These are phyloP conservation scores for Peltaster fructicola DNA, from an alignment of 2,329 filamentous ascomycete species.

Conservation along the genomic window DNA sequence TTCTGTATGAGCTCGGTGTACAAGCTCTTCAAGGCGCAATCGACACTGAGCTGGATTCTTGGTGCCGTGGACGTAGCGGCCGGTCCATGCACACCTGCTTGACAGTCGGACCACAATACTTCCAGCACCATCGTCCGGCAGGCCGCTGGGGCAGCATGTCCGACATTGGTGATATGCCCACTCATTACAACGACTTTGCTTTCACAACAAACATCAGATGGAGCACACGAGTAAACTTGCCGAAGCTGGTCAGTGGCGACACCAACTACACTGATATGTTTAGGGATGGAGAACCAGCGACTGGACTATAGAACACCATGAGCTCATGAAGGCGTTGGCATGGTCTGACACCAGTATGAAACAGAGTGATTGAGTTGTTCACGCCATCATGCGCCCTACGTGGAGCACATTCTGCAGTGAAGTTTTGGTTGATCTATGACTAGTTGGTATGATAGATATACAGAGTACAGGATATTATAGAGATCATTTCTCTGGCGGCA, in stretches of 20 bases:
- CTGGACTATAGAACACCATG: no score
- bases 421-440: no score
- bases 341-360: no score
- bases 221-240: slow-evolving; percentile 24
- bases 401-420: no score
- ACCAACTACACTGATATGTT: slow-evolving; percentile 11
- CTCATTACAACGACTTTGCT: slow-evolving; percentile 14
- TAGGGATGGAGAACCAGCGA: no score
- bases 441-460: no score
- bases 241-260: slow-evolving; percentile 18
- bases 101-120: slow-evolving; percentile 24
- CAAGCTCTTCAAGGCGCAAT: slow-evolving; percentile 22
- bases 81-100: slow-evolving; percentile 21
- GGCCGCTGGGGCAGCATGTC: slow-evolving; percentile 20
- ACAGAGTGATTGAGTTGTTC: no score
- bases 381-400: no score
- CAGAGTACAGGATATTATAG: no score
- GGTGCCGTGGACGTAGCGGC: slow-evolving; percentile 12
- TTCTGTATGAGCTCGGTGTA: slow-evolving; percentile 27
- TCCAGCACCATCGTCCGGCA: slow-evolving; percentile 26
- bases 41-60: slow-evolving; percentile 13
- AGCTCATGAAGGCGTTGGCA: no score
- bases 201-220: slow-evolving; percentile 21
- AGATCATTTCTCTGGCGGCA: no score
- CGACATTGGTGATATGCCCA: slow-evolving; percentile 22